Evolutionary conservation across 805 yeast species (phyloP).

Genomic region (Wickerhamomyces xylosicus): DNA sequence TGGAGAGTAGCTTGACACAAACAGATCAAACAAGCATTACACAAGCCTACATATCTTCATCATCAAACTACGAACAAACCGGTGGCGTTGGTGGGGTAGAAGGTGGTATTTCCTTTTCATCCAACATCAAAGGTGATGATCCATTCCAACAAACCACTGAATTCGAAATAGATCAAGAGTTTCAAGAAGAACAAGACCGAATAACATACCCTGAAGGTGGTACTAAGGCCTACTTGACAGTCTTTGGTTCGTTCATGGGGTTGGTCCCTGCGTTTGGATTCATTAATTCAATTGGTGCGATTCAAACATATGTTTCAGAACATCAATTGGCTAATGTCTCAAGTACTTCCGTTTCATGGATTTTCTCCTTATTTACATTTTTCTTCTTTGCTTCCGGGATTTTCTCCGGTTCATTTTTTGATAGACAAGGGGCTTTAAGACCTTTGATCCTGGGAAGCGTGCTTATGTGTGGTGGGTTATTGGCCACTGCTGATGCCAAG

Average conservation of each 20-base stretch:
- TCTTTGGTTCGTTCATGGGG: conserved; percentile 53
- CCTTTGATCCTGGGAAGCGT: conserved; percentile 35
- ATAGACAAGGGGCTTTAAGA: conserved; percentile 42
- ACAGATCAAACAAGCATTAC: no score
- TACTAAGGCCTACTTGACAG: conserved; percentile 41
- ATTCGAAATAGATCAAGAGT: no score
- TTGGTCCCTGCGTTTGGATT: conserved; percentile 49
- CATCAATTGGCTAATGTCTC: conserved; percentile 42
- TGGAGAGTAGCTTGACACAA: no score
- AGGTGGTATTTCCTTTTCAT: no score
- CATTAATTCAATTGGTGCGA: conserved; percentile 53
- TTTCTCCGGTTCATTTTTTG: conserved; percentile 51
- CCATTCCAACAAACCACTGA: no score
- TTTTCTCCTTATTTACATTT: conserved; percentile 50
- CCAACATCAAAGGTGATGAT: no score
- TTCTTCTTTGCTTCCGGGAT: conserved; percentile 43
- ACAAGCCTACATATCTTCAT: no score
- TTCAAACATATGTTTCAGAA: conserved; percentile 46
- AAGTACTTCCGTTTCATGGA: conserved; percentile 51
- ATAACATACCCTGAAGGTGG: conserved; percentile 46
- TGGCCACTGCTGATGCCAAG: conserved; percentile 46
- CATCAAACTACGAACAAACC: no score
- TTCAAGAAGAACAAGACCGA: conserved; percentile 5
- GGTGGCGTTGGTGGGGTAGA: no score
- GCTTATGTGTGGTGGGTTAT: conserved; percentile 39